Conservation (phyloP, 805 yeast species). For the Starmerella floricola region DNA sequence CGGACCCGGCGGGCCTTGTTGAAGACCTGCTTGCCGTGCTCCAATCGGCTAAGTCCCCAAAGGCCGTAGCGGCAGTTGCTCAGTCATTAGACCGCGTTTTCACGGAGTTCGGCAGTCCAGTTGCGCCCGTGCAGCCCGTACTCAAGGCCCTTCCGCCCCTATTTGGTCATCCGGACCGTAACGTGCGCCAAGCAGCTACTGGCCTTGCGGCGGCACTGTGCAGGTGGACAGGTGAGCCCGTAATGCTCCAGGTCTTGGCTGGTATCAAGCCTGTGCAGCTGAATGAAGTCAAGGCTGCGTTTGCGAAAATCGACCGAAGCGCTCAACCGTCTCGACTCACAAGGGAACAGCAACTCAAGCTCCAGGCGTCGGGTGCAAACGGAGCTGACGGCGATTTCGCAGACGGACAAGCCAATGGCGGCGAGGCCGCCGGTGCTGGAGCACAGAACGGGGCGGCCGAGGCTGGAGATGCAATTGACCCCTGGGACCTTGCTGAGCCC, state of each 20-base stretch:
- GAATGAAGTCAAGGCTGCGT: conserved; percentile 61
- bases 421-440: conserved; percentile 10
- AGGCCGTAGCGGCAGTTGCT: conserved; percentile 58
- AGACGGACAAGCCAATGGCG: neutral
- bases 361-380: conserved; percentile 2
- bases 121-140: conserved; percentile 45
- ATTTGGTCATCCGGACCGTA: conserved; percentile 75
- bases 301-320: conserved; percentile 37
- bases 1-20: conserved; percentile 43
- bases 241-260: conserved; percentile 44
- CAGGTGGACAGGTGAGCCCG: conserved; percentile 57
- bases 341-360: conserved; percentile 8
- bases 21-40: conserved; percentile 55
- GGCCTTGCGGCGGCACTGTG: conserved; percentile 55
- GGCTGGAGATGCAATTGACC: conserved; percentile 29
- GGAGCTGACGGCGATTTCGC: neutral
- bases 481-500: conserved; percentile 60
- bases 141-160: conserved; percentile 50
- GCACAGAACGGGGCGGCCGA: conserved; percentile 10
- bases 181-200: conserved; percentile 70
- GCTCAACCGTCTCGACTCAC: conserved; percentile 12
- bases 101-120: conserved; percentile 49
- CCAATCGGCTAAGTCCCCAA: conserved; percentile 49
- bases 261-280: conserved; percentile 85
- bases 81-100: conserved; percentile 46